These are phyloP conservation scores for Mucor irregularis DNA, from an alignment of 371 early-diverging fungal genomes.

Conservation along the genomic window DNA sequence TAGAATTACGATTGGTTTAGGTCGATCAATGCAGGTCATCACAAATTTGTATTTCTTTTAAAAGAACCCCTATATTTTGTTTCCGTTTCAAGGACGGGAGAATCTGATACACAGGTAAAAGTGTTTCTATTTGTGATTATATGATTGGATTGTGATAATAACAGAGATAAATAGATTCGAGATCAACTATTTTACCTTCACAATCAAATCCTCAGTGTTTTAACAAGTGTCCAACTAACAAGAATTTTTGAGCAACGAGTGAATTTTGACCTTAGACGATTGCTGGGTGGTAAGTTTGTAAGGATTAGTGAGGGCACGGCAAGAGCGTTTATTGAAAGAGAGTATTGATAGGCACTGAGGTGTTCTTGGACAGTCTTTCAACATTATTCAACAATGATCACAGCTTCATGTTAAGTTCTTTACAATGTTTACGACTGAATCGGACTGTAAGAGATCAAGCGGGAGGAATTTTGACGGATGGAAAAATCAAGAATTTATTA, in stretches of 20 bases:
- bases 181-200: conserved; percentile 82
- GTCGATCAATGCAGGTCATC: conserved; percentile 75
- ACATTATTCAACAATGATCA: conserved; percentile 72
- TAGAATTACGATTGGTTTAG: conserved; percentile 22
- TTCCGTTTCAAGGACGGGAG: conserved; percentile 78
- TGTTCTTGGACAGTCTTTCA: conserved; percentile 81
- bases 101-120: conserved; percentile 78
- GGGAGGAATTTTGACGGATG: conserved; percentile 57
- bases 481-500: conserved; percentile 47
- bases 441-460: conserved; percentile 66
- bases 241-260: conserved; percentile 83
- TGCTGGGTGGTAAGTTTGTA: conserved; percentile 65
- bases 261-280: conserved; percentile 88
- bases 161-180: conserved; percentile 56
- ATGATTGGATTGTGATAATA: background rate
- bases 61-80: conserved; percentile 86
- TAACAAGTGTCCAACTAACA: conserved; percentile 82
- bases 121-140: no score
- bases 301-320: no score
- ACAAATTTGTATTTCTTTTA: conserved; percentile 82
- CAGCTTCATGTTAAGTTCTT: conserved; percentile 77
- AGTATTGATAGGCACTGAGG: conserved; percentile 69
- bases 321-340: no score
- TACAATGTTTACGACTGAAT: conserved; percentile 74
- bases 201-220: conserved; percentile 83